A percentile compares a stretch with the other conserved stretches of the same genome.
These are phyloP conservation scores for Fusarium pseudocircinatum DNA, from an alignment of 2,329 filamentous ascomycete genomes.

Conservation along the genomic window DNA sequence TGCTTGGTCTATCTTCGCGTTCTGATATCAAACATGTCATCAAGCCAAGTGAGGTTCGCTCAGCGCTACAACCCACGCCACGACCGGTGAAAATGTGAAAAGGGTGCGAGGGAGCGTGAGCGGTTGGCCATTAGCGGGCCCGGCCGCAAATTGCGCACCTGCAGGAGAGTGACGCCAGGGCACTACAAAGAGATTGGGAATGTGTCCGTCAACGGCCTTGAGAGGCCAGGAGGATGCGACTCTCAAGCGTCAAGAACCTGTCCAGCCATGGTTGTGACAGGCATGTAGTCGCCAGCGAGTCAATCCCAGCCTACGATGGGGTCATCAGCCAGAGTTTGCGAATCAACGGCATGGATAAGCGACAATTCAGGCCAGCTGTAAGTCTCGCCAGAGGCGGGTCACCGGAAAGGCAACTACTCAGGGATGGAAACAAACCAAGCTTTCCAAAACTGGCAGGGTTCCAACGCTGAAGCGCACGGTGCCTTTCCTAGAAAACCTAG, in stretches of 20 bases:
- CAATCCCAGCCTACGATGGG: slow-evolving; percentile 18
- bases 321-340: slow-evolving; percentile 25
- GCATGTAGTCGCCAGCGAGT: slow-evolving; percentile 12
- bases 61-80: slow-evolving; percentile 27
- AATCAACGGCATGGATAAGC: slow-evolving; percentile 43
- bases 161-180: slow-evolving; percentile 26
- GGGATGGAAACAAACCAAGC: slow-evolving; percentile 23
- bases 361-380: slow-evolving; percentile 32
- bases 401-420: slow-evolving; percentile 37
- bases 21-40: slow-evolving; percentile 8
- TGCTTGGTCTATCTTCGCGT: background rate
- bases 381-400: slow-evolving; percentile 37
- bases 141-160: slow-evolving; percentile 38
- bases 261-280: slow-evolving; percentile 7
- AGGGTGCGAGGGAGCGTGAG: slow-evolving; percentile 17
- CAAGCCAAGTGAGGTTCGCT: slow-evolving; percentile 15
- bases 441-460: slow-evolving; percentile 33
- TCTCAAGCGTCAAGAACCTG: slow-evolving; percentile 4
- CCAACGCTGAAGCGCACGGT: slow-evolving; percentile 15
- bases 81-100: slow-evolving; percentile 11
- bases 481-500: background rate
- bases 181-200: slow-evolving; percentile 26
- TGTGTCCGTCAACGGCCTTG: slow-evolving; percentile 9
- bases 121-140: slow-evolving; percentile 24
- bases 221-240: slow-evolving; percentile 9